Conservation (phyloP, 1,284 basidiomycete species). For the Acaromyces ingoldii region DNA sequence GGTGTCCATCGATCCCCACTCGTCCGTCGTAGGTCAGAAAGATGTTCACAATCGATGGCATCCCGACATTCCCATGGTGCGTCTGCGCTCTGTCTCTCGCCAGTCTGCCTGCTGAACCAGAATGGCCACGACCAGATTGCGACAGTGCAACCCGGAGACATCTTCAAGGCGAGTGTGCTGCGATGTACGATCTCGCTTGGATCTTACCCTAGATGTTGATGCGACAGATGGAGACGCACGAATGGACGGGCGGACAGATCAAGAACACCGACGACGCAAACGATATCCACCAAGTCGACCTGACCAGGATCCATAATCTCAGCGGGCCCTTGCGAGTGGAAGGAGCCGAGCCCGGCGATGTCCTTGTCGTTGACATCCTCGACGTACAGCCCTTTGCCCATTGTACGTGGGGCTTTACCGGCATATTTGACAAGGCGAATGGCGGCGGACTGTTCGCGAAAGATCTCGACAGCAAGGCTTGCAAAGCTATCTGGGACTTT, state of each 20-base stretch:
- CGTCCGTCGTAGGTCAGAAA: conserved; percentile 10
- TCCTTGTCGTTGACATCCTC: conserved; percentile 69
- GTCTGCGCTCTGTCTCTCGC: no score
- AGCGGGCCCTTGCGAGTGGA: conserved; percentile 70
- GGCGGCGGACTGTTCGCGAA: conserved; percentile 70
- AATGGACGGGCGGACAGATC: conserved; percentile 36
- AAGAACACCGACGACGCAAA: conserved; percentile 45
- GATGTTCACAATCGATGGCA: conserved; percentile 51
- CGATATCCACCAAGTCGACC: conserved; percentile 59
- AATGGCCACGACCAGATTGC: no score
- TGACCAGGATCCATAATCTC: conserved; percentile 61
- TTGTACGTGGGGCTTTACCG: conserved; percentile 73
- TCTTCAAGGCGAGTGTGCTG: conserved; percentile 71
- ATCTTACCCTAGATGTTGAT: no score
- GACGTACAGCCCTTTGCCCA: conserved; percentile 71
- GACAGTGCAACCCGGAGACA: conserved; percentile 52
- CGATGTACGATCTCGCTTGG: conserved; percentile 57
- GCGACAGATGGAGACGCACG: not conserved
- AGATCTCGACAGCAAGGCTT: conserved; percentile 66
- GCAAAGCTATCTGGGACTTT: conserved; percentile 54
- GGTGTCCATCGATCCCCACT: conserved; percentile 15
- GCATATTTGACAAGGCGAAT: conserved; percentile 64
- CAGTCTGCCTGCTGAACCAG: no score
- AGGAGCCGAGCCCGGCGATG: conserved; percentile 71
- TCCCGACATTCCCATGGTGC: conserved; percentile 46